Percentiles rank a stretch among this genome's conserved stretches.
These are phyloP conservation scores for Puccinia polysora DNA, from an alignment of 1,284 basidiomycete genomes.

Conservation along the genomic window DNA sequence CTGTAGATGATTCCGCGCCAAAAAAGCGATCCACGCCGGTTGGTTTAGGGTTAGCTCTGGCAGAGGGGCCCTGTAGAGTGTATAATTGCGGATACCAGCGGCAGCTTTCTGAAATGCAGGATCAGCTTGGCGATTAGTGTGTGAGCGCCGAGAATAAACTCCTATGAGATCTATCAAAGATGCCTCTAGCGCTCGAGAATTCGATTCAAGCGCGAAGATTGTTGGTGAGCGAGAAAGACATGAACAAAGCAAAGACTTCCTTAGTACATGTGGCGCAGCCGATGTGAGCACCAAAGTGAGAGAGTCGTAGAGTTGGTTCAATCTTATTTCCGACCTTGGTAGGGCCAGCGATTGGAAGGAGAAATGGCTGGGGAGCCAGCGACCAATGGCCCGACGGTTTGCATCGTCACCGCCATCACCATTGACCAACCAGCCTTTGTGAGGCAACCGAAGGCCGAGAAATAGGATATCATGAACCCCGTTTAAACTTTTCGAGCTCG, in stretches of 20 bases:
- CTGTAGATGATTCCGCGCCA: not conserved
- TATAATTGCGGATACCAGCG: not conserved
- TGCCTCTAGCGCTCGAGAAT: slow-evolving; percentile 5
- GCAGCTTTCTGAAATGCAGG: not conserved
- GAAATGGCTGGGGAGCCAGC: not conserved
- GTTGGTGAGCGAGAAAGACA: not conserved
- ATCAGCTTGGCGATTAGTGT: not conserved
- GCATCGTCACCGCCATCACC: slow-evolving; percentile 1
- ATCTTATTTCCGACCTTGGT: not conserved
- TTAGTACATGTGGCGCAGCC: slow-evolving; percentile 1
- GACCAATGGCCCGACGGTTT: not conserved
- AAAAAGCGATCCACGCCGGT: slow-evolving; percentile 18
- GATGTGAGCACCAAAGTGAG: slow-evolving; percentile 13
- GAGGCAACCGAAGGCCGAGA: not conserved
- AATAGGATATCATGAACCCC: slow-evolving; percentile 2
- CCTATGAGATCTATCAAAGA: slow-evolving; percentile 8
- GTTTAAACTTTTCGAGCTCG: slow-evolving; percentile 2
- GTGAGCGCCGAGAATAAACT: not conserved
- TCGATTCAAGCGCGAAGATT: not conserved
- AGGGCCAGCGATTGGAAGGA: not conserved
- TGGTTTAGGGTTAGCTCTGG: slow-evolving; percentile 1
- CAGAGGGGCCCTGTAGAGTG: not conserved
- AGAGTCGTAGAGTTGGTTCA: no score
- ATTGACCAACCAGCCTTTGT: slow-evolving; percentile 18
- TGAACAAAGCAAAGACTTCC: not conserved